Evolutionary conservation across 2,329 filamentous ascomycete species (phyloP).

Genomic region (Aspergillus neoniger): DNA sequence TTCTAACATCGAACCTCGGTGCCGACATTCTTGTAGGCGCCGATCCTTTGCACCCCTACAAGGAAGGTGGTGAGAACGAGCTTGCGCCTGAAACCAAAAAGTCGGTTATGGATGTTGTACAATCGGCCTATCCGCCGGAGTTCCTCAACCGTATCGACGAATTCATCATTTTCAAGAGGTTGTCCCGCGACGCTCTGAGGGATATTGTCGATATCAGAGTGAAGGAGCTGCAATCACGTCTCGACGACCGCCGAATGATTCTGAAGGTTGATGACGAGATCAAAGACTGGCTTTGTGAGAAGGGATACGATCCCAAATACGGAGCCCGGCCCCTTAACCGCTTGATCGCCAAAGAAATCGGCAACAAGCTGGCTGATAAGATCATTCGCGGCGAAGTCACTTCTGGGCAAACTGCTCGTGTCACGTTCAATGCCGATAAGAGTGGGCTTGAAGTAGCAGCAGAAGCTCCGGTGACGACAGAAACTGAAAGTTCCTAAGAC

Average conservation of each 20-base stretch:
- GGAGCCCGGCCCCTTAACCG: constrained; percentile 89
- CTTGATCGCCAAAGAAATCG: constrained; percentile 85
- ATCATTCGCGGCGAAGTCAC: constrained; percentile 85
- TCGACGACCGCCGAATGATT: constrained; percentile 81
- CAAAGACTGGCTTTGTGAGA: constrained; percentile 82
- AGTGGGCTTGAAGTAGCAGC: constrained; percentile 57
- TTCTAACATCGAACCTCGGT: constrained; percentile 92
- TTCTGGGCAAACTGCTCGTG: constrained; percentile 70
- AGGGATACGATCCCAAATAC: constrained; percentile 87
- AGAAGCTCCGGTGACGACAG: constrained; percentile 16
- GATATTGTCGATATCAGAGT: constrained; percentile 95
- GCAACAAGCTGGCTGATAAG: constrained; percentile 83
- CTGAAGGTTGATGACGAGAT: constrained; percentile 71
- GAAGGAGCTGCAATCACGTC: constrained; percentile 75
- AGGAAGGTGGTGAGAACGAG: constrained; percentile 64
- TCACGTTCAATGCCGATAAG: constrained; percentile 66
- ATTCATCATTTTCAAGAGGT: constrained; percentile 92
- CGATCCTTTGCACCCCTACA: constrained; percentile 65
- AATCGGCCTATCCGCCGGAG: constrained; percentile 75
- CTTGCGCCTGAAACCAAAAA: constrained; percentile 72
- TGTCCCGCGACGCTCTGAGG: constrained; percentile 74
- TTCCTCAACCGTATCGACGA: constrained; percentile 97
- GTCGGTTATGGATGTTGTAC: constrained; percentile 86
- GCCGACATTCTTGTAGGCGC: constrained; percentile 85
- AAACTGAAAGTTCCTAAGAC: constrained; percentile 15